These are phyloP conservation scores for Rhizophagus sp. DNA, from an alignment of 192 early-diverging fungal genomes.

Conservation along the genomic window DNA sequence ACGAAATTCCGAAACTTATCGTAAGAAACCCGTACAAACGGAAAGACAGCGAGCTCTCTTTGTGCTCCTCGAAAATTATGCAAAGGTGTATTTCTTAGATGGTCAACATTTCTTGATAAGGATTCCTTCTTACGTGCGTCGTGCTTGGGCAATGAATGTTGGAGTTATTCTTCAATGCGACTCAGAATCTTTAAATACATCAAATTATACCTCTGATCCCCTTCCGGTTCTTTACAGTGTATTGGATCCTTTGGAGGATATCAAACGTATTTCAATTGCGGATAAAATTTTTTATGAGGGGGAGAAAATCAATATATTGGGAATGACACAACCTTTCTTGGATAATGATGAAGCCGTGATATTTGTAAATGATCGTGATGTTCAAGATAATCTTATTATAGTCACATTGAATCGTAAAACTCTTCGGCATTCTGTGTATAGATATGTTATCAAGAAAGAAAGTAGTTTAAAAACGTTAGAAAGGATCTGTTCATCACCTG, in stretches of 20 bases:
- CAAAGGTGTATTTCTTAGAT: constrained; percentile 38
- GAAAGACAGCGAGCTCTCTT: constrained; percentile 37
- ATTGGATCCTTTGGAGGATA: constrained; percentile 48
- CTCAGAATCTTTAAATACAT: constrained; percentile 7
- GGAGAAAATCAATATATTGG: background rate
- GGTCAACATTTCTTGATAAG: constrained; percentile 38
- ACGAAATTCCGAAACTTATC: background rate
- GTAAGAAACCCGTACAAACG: background rate
- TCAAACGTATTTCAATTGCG: constrained; percentile 38
- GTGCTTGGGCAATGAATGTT: constrained; percentile 47
- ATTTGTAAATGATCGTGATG: constrained; percentile 25
- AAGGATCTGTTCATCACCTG: background rate
- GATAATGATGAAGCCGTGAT: constrained; percentile 21
- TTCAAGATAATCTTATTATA: constrained; percentile 6
- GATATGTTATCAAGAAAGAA: constrained; percentile 21
- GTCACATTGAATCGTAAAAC: constrained; percentile 16
- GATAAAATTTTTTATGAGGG: constrained; percentile 12
- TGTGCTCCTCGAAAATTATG: constrained; percentile 37
- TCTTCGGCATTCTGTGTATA: constrained; percentile 8
- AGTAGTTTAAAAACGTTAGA: constrained; percentile 8
- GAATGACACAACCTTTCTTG: constrained; percentile 6
- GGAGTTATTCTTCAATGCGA: constrained; percentile 47
- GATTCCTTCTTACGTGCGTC: constrained; percentile 43
- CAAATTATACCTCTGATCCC: background rate
- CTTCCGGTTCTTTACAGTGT: constrained; percentile 46